phyloP scores from a whole-genome alignment of 495 filamentous ascomycete species.

The Cudoniella acicularis region DNA sequence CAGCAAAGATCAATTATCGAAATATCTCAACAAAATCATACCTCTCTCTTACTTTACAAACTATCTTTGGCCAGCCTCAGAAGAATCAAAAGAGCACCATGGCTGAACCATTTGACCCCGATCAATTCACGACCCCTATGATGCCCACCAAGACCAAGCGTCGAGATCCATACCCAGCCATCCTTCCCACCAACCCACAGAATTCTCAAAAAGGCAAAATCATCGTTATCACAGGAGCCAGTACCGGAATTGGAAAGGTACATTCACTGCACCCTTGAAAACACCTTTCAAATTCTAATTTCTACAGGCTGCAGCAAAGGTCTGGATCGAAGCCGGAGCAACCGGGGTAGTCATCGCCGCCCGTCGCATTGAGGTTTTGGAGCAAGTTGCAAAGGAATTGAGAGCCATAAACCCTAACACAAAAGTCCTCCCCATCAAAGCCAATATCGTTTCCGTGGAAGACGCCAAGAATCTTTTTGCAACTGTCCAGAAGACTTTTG shows the following conservation, averaged over 20 bases:
- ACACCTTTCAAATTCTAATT: background rate
- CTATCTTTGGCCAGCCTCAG: too few species aligned
- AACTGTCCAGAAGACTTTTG: slow-evolving; percentile 31
- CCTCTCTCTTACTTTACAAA: too few species aligned
- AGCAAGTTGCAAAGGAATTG: slow-evolving; percentile 22
- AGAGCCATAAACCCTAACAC: slow-evolving; percentile 17
- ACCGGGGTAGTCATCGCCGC: slow-evolving; percentile 33
- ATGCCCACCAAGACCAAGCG: slow-evolving; percentile 27
- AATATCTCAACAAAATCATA: too few species aligned
- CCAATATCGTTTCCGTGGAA: slow-evolving; percentile 30
- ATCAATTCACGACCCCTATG: slow-evolving; percentile 22
- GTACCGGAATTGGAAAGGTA: slow-evolving; percentile 34
- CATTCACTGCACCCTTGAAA: background rate
- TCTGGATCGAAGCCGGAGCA: slow-evolving; percentile 32
- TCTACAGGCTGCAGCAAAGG: slow-evolving; percentile 8
- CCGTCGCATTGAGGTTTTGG: slow-evolving; percentile 27
- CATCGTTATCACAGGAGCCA: slow-evolving; percentile 38
- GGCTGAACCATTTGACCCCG: slow-evolving; percentile 14
- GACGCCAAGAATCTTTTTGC: slow-evolving; percentile 32
- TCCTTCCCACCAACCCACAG: slow-evolving; percentile 30
- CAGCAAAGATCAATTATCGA: too few species aligned
- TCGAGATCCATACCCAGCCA: slow-evolving; percentile 31
- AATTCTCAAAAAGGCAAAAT: slow-evolving; percentile 36
- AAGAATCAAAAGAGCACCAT: too few species aligned
- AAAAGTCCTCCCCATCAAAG: slow-evolving; percentile 25